Conservation (phyloP, 805 yeast genomes). For the Starmerella stellata region DNA sequence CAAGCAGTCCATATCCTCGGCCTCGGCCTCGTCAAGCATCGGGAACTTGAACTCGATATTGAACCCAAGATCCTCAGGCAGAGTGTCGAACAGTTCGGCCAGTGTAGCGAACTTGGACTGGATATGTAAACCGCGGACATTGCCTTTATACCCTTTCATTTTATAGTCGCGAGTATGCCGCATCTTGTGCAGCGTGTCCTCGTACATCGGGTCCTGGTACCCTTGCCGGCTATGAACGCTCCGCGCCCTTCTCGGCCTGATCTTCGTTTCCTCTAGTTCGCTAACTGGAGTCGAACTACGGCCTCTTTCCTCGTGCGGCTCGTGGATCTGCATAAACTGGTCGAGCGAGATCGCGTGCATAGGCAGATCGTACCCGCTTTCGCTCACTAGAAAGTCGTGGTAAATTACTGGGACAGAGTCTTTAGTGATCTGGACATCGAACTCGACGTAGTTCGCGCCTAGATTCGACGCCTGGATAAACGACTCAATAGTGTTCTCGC, state of each 20-base stretch:
- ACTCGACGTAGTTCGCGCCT: slow-evolving; percentile 93
- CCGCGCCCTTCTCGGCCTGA: slow-evolving; percentile 22
- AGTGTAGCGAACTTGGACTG: slow-evolving; percentile 85
- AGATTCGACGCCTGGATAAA: slow-evolving; percentile 90
- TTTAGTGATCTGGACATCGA: slow-evolving; percentile 87
- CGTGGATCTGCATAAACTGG: slow-evolving; percentile 37
- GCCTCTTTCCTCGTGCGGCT: slow-evolving; percentile 6
- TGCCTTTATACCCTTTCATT: slow-evolving; percentile 76
- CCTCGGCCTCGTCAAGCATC: slow-evolving; percentile 80
- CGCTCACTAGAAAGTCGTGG: slow-evolving; percentile 88
- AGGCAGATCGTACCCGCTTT: slow-evolving; percentile 88
- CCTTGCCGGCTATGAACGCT: slow-evolving; percentile 24
- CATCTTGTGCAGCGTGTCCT: slow-evolving; percentile 42
- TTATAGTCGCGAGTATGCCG: slow-evolving; percentile 78
- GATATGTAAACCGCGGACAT: slow-evolving; percentile 69
- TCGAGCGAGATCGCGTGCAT: slow-evolving; percentile 84
- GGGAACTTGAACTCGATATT: slow-evolving; percentile 92
- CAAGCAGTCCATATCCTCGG: slow-evolving; percentile 71
- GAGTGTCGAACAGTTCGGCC: slow-evolving; percentile 59
- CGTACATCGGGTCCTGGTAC: slow-evolving; percentile 19
- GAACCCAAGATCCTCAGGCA: slow-evolving; percentile 75
- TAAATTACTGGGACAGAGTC: slow-evolving; percentile 83
- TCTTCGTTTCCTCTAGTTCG: neutral
- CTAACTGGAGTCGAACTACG: neutral
- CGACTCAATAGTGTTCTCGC: slow-evolving; percentile 88